Evolutionary conservation across 805 yeast genomes (phyloP), one percentile per base, ranked within the genome.

Genomic region (Sungouiella blattae): DNA sequence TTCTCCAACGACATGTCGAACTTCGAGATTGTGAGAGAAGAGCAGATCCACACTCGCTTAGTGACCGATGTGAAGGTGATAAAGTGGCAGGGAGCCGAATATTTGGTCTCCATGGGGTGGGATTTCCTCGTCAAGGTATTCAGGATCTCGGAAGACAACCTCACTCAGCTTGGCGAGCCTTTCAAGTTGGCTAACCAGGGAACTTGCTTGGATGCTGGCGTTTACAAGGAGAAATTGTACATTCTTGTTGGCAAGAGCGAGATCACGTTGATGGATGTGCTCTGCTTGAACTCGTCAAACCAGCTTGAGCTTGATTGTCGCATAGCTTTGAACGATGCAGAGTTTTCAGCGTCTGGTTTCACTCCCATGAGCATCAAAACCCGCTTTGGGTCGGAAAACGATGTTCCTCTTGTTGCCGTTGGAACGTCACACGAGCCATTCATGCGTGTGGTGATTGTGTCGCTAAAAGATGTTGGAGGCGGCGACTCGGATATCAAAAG

Each of bases 341-440:
- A 83, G 47, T 85, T 83, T 44, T 70, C 81, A 5, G 71, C 77
- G 14, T 73, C 76, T 46, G 71, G 80, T 0, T 85, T 85, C 55
- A 71, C 80, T 12, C 81, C 85, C 11, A 67, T 75, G 68, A 46
- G 60, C 7, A 57, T 77, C 6, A 41, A 64, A 0, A 47, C 55
- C 11, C 22, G 22, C 8, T 44, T 37, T 18, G 14, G 39, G 4
- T 17, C 29, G 3, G 37, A 41, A 0, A 37, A 41, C n/a, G 25
- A 24, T 3, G 43, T 46, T 2, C 62, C 65, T 0, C 43, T 67
- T 16, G 50, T 83, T 11, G 78, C 81, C 0, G 71, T 84, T 6
- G 87, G 80, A 0, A 87, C 96, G 0, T 79, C 88, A 1, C 91
- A 86, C 49, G 71, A 75, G 11, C 96, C 96, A 4, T 83, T 69